phyloP scores from a whole-genome alignment of 768 basidiomycete genomes.

The Pisolithus sp. region DNA sequence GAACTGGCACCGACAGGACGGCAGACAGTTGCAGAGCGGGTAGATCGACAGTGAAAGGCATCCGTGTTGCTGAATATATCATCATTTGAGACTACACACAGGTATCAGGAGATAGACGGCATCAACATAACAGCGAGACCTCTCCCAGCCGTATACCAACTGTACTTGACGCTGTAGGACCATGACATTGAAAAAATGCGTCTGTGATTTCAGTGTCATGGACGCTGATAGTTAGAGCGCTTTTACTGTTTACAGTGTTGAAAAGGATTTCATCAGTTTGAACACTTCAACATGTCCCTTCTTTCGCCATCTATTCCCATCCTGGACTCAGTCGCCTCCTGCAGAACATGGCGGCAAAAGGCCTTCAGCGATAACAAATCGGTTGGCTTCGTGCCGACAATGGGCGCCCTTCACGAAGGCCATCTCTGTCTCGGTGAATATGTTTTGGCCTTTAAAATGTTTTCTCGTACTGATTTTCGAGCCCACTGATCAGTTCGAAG shows the following conservation, averaged over 20 bases:
- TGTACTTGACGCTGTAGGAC: no score
- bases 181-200: no score
- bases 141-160: not conserved
- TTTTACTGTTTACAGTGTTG: no score
- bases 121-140: no score
- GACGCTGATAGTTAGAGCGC: no score
- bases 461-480: not conserved
- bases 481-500: conserved; percentile 51
- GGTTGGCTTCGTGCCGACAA: conserved; percentile 95
- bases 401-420: conserved; percentile 95
- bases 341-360: conserved; percentile 66
- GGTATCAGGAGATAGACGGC: no score
- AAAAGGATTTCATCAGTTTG: not conserved
- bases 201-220: no score
- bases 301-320: conserved; percentile 35
- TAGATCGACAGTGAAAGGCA: no score
- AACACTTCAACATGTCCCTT: conserved; percentile 18
- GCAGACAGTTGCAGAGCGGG: no score
- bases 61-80: no score
- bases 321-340: conserved; percentile 54
- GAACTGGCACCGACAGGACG: no score
- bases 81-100: no score
- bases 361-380: conserved; percentile 53
- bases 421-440: conserved; percentile 82
- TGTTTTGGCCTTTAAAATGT: conserved; percentile 1